Evolutionary conservation across 148 eudicot genomes (phyloP), one percentile per base, ranked within the genome.

Genomic region (Silene latifolia): DNA sequence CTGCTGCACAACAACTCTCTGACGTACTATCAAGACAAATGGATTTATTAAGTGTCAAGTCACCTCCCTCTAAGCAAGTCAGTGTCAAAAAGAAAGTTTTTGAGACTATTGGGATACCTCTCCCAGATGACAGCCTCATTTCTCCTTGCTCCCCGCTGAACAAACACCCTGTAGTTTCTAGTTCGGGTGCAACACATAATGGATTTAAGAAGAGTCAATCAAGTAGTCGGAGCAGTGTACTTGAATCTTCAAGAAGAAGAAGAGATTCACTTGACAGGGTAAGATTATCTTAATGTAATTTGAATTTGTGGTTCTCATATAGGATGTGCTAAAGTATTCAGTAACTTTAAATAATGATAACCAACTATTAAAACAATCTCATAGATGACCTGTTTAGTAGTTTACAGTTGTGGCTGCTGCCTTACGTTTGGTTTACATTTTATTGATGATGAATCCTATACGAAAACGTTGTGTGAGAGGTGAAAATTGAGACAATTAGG

Each of bases 201-300:
- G 83, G 79, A 53, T 80, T 83, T 75, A 82, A 78, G 82, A 90
- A 85, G 84, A 85, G 85, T 69, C 80, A 82, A 39, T 53, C 68
- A 9, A 86, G 72, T 80, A 80, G 75, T 71, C 48, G 67, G 29
- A 84, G 81, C 79, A 80, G 63, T 80, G 97, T 86, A 69, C 85
- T 86, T 69, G 96, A 95, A 69, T 87, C 90, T 71, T 87, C 88
- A 62, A 92, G 99, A 81, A 83, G 98, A 70, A 83, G 94, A 77
- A 86, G 94, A 57, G 91, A 95, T 75, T 95, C 99, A 17, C 80
- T 95, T 46, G 97, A 88, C 75, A 85, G 64, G 89, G 99, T 95
- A 87, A 83, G 63, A 72, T 64, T 62, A 23, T 63, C 10, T 68
- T 42, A 2, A 61, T 27, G 5, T 24, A 25, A 20, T 58, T 21